These are phyloP conservation scores for Panus rudis DNA, from an alignment of 768 basidiomycete species.

Conservation along the genomic window DNA sequence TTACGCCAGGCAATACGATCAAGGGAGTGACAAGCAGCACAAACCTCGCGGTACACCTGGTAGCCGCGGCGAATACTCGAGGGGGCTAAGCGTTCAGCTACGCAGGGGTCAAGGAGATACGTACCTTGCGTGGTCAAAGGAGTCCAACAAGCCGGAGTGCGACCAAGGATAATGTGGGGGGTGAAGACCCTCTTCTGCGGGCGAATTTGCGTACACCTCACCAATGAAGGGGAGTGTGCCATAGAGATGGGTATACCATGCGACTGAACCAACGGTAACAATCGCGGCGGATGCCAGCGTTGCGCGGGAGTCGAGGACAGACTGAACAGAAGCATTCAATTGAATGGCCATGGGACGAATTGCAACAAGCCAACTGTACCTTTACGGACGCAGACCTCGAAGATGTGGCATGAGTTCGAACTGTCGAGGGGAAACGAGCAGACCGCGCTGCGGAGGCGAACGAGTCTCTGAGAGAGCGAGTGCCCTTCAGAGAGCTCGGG, in stretches of 20 bases:
- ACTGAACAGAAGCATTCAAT: slow-evolving; percentile 30
- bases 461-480: slow-evolving; percentile 35
- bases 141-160: slow-evolving; percentile 81
- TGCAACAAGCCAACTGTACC: background rate
- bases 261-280: slow-evolving; percentile 81
- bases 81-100: slow-evolving; percentile 7
- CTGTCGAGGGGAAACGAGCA: slow-evolving; percentile 77
- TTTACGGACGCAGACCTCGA: slow-evolving; percentile 61
- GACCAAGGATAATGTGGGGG: slow-evolving; percentile 84
- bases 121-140: slow-evolving; percentile 95
- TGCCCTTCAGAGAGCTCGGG: slow-evolving; percentile 61
- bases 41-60: slow-evolving; percentile 98
- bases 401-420: slow-evolving; percentile 46
- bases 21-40: slow-evolving; percentile 97
- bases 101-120: slow-evolving; percentile 20
- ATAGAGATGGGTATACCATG: slow-evolving; percentile 95
- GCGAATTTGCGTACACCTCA: slow-evolving; percentile 88
- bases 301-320: slow-evolving; percentile 61
- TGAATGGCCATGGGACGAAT: too few relatives aligned
- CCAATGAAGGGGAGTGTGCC: slow-evolving; percentile 85
- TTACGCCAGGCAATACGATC: slow-evolving; percentile 99
- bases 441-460: slow-evolving; percentile 40
- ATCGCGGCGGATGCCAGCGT: slow-evolving; percentile 71
- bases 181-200: slow-evolving; percentile 93
- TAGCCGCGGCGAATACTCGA: slow-evolving; percentile 89